Percentiles rank a stretch among this genome's conserved stretches.
Conservation (phyloP, 805 yeast species). For the Pichia occidentalis region DNA sequence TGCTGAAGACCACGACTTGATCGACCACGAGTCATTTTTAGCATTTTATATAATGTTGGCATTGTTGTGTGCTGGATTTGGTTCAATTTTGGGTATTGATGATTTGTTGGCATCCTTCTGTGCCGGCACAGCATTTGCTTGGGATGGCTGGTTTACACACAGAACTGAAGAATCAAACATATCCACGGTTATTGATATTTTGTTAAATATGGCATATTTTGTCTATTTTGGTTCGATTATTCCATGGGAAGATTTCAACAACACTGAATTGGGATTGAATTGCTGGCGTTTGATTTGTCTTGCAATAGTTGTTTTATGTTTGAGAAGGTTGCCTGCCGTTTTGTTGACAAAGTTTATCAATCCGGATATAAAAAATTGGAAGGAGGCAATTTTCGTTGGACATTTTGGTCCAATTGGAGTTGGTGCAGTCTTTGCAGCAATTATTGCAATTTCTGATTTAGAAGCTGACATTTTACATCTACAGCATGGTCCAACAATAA, state of each 20-base stretch:
- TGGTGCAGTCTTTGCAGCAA: conserved; percentile 33
- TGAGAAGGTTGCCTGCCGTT: conserved; percentile 51
- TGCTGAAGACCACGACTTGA: conserved; percentile 45
- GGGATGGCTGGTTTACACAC: conserved; percentile 64
- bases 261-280: conserved; percentile 37
- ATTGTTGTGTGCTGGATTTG: conserved; percentile 51
- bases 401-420: conserved; percentile 73
- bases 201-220: conserved; percentile 60
- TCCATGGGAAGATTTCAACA: conserved; percentile 62
- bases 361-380: conserved; percentile 57
- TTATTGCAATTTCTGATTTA: conserved; percentile 29
- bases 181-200: conserved; percentile 57
- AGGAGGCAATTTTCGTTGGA: conserved; percentile 66
- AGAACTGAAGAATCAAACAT: conserved; percentile 57
- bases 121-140: conserved; percentile 67
- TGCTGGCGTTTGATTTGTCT: conserved; percentile 48
- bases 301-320: conserved; percentile 44
- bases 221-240: conserved; percentile 64
- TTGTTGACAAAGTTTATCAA: conserved; percentile 48
- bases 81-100: conserved; percentile 63
- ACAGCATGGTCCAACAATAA: conserved; percentile 30
- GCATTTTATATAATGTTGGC: conserved; percentile 49
- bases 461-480: conserved; percentile 33
- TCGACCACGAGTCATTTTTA: conserved; percentile 58
- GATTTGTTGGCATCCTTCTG: conserved; percentile 67